Base-by-base conservation (phyloP, 352 stramenopile species). In the Phytophthora agathidicida region DNA sequence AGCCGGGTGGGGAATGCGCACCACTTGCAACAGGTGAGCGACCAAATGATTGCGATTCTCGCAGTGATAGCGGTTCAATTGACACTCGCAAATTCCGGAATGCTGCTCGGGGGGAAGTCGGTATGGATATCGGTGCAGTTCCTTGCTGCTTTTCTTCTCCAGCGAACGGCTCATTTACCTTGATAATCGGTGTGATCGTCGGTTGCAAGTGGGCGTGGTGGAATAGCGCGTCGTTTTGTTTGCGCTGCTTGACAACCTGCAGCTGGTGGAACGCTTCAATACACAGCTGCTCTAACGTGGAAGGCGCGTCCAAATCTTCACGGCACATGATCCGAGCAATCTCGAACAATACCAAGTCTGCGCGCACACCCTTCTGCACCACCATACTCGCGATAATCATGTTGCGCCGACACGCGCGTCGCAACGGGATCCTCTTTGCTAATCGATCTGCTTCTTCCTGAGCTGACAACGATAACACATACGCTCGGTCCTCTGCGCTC, bases 271-370 rank as follows among this genome's bases (percentile, higher is more conserved):
- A 91, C 11, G 85, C 83, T n/a, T 91, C 72, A 14, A 87, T 47
- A 33, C 79, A 93, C 37, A 94, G 58, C 10, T 53, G 59, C 52
- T 93, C 86, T 7, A 95, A 55, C 5, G 51, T 66, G 11, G 86
- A 95, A 31, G 72, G 79, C n/a, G 71, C 48, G 38, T 95, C 86
- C 32, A 95, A 35, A 54, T 95, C 84, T 24, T 95, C 86, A 35
- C 86, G 79, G 50, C 83, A 93, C 80, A 95, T 95, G 45, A 93
- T 86, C 16, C 80, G 79, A 51, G 83, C 86, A 27, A 95, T 80
- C 6, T 93, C 83, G 37, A 86, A 86, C 28, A 93, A 56, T 17
- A 83, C 48, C 7, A 95, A 50, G 42, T 82, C 57, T 7, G 74
- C 80, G 20, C 77, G 77, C 16, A 95, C 80, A 5, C 82, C 80